Evolutionary conservation across 306 rosid genomes (phyloP).

Genomic region (Betula pendula): DNA sequence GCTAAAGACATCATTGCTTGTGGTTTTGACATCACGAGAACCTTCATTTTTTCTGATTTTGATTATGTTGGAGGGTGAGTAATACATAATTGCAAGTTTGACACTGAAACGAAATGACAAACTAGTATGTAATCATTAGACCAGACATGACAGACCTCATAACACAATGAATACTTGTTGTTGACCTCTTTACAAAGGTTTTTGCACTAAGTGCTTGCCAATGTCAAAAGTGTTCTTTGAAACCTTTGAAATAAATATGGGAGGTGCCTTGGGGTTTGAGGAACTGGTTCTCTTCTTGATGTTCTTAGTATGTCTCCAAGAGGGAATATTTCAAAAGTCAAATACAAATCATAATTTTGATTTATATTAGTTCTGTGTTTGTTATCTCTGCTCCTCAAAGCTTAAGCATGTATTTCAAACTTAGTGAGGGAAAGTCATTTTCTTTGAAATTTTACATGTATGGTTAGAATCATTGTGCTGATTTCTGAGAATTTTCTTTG

Average conservation of each 20-base stretch:
- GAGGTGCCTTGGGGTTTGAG: neutral
- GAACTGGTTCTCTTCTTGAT: neutral
- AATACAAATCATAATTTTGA: neutral
- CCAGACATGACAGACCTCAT: neutral
- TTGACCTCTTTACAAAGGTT: neutral
- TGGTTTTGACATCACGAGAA: constrained; percentile 81
- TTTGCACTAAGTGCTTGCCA: neutral
- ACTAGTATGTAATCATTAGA: neutral
- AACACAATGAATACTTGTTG: neutral
- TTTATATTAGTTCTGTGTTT: neutral
- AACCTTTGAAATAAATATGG: neutral
- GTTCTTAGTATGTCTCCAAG: neutral
- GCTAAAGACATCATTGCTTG: constrained; percentile 97
- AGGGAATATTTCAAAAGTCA: neutral
- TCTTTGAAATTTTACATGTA: neutral
- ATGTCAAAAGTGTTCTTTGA: constrained; percentile 15
- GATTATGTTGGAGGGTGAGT: constrained; percentile 87
- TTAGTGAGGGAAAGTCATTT: neutral
- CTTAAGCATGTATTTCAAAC: neutral
- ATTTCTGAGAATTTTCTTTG: constrained; percentile 23
- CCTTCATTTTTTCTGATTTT: constrained; percentile 83
- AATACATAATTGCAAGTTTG: constrained; percentile 7
- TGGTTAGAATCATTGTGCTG: neutral
- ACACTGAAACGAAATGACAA: neutral
- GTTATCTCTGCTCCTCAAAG: neutral